Percentiles rank a stretch among this genome's conserved stretches.
phyloP scores from a whole-genome alignment of 306 rosid species.

The Gastrolobium villosum region DNA sequence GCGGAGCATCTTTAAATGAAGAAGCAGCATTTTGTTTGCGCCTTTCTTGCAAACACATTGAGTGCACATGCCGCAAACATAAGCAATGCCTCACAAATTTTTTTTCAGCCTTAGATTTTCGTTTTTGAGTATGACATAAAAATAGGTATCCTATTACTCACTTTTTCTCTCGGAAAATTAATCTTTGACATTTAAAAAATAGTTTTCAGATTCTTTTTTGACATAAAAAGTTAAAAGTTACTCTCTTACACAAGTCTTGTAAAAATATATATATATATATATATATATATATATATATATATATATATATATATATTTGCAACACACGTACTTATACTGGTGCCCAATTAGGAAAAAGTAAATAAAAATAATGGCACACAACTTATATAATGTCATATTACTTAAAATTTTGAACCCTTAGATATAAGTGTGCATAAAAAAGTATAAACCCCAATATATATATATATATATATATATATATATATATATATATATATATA shows the following conservation, averaged over 20 bases:
- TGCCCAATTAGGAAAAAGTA: too few species aligned
- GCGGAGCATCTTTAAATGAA: neutral
- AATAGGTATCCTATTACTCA: neutral
- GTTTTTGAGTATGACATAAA: neutral
- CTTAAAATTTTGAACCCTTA: too few species aligned
- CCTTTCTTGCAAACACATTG: slow-evolving; percentile 29
- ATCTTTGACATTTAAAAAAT: neutral
- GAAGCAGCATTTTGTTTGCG: slow-evolving; percentile 28
- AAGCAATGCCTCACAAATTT: neutral
- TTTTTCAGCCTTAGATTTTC: neutral
- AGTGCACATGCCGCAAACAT: slow-evolving; percentile 36
- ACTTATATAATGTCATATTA: too few species aligned
- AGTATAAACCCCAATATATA: too few species aligned
- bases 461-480: too few species aligned
- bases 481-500: too few species aligned
- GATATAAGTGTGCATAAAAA: too few species aligned
- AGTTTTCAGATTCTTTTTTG: neutral
- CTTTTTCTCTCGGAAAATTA: neutral
- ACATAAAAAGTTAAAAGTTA: neutral
- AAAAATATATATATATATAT: neutral
- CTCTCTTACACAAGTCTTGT: neutral
- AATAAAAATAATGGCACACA: too few species aligned
- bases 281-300: neutral
- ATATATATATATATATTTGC: neutral
- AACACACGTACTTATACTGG: too few species aligned